phyloP scores from a whole-genome alignment of 495 filamentous ascomycete species.

The Hypoxylon fuscum region DNA sequence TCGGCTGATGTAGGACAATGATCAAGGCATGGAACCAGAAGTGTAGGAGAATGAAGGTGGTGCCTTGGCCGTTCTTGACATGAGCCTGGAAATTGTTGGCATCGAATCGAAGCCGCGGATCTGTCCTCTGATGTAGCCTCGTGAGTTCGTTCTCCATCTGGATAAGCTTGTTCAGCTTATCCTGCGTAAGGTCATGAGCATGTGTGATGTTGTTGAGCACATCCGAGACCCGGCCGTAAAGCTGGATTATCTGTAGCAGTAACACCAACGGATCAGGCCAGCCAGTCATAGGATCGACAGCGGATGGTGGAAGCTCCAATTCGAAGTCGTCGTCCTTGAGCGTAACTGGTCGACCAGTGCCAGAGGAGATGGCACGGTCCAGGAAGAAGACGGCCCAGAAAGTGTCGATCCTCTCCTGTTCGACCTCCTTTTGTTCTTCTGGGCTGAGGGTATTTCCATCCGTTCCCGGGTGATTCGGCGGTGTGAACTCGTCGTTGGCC shows the following conservation, averaged over 20 bases:
- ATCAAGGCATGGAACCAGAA: conserved; percentile 93
- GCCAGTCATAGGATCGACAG: conserved; percentile 65
- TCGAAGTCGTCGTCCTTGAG: conserved; percentile 84
- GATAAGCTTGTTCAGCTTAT: conserved; percentile 72
- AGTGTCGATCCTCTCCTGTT: conserved; percentile 80
- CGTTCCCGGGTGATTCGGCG: conserved; percentile 46
- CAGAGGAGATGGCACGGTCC: conserved; percentile 84
- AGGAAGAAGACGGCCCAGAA: conserved; percentile 90
- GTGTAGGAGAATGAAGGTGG: conserved; percentile 86
- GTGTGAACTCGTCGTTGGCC: conserved; percentile 41
- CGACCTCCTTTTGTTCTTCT: conserved; percentile 65
- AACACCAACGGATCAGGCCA: conserved; percentile 82
- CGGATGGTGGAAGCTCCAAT: conserved; percentile 71
- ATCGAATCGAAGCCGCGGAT: conserved; percentile 78
- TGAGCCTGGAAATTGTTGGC: conserved; percentile 80
- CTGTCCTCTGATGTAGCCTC: conserved; percentile 78
- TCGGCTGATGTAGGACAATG: conserved; percentile 83
- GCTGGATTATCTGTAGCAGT: conserved; percentile 80
- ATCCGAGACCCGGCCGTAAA: conserved; percentile 84
- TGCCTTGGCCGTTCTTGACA: conserved; percentile 77
- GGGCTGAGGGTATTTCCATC: conserved; percentile 55
- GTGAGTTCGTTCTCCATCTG: conserved; percentile 82
- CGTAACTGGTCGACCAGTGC: conserved; percentile 81
- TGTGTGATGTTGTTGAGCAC: conserved; percentile 83
- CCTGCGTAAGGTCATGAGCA: conserved; percentile 74